Evolutionary conservation across 768 basidiomycete species (phyloP).

Genomic region (Pulveroboletus ravenelii): DNA sequence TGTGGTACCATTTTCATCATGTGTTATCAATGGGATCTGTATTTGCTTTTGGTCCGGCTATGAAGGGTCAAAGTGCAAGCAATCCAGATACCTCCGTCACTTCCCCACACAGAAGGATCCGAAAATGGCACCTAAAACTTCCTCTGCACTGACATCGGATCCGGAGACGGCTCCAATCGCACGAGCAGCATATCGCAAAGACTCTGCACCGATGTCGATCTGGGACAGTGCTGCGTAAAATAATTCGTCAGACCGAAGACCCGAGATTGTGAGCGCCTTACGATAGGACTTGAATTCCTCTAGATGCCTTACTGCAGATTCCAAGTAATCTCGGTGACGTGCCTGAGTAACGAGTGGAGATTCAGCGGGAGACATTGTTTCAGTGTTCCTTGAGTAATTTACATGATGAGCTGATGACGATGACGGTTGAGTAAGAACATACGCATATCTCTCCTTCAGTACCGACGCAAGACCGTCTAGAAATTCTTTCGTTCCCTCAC

Average conservation of each 20-base stretch:
- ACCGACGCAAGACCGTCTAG: constrained; percentile 50
- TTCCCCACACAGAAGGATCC: constrained; percentile 89
- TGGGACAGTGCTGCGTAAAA: constrained; percentile 53
- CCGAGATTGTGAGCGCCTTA: constrained; percentile 12
- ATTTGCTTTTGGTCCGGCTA: no score
- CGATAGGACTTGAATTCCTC: constrained; percentile 30
- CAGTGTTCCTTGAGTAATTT: constrained; percentile 14
- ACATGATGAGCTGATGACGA: neutral
- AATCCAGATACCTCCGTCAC: constrained; percentile 25
- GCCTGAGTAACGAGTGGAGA: constrained; percentile 71
- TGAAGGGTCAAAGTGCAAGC: no score
- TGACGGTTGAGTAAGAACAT: neutral
- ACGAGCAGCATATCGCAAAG: constrained; percentile 78
- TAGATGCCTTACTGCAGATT: constrained; percentile 46
- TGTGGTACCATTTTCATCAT: no score
- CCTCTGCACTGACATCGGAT: constrained; percentile 66
- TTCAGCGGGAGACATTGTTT: constrained; percentile 15
- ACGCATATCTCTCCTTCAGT: constrained; percentile 34
- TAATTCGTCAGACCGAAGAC: neutral
- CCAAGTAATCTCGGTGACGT: constrained; percentile 74
- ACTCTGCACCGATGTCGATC: constrained; percentile 80
- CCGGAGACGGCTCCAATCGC: constrained; percentile 86
- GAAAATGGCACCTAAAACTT: constrained; percentile 79
- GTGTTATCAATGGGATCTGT: no score
- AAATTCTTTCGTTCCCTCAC: constrained; percentile 55